Evolutionary conservation across 192 early-diverging fungal species (phyloP).

Genomic region (Podila epicladia): DNA sequence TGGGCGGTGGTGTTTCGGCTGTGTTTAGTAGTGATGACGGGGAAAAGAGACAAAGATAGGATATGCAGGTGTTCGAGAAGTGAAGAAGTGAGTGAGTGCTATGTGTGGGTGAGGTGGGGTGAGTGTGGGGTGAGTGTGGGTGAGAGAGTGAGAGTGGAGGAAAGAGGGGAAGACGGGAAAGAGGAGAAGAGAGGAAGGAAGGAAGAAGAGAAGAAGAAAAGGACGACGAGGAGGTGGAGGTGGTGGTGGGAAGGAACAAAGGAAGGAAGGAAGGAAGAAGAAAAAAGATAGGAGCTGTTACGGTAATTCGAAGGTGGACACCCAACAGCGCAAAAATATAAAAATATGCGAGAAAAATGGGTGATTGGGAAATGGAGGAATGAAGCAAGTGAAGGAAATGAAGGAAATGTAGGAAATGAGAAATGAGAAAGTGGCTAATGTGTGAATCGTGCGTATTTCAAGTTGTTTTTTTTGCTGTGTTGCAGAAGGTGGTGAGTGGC

Average conservation of each 20-base stretch:
- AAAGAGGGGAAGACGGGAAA: constrained; percentile 19
- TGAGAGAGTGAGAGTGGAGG: constrained; percentile 6
- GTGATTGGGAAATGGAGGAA: no score
- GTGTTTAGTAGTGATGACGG: neutral
- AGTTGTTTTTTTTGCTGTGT: no score
- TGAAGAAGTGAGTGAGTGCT: constrained; percentile 5
- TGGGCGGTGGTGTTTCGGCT: neutral
- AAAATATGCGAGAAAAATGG: no score
- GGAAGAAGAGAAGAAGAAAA: constrained; percentile 13
- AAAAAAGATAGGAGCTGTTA: no score
- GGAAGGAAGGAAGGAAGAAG: neutral
- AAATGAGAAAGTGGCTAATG: constrained; percentile 13
- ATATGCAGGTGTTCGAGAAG: neutral
- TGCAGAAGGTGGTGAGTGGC: constrained; percentile 2
- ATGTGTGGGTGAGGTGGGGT: neutral
- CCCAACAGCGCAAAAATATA: no score
- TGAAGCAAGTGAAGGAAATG: neutral
- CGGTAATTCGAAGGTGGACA: no score
- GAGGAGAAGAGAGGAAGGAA: constrained; percentile 15
- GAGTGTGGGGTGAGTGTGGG: neutral
- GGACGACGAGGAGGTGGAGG: constrained; percentile 25
- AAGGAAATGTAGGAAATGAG: constrained; percentile 1
- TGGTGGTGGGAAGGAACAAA: constrained; percentile 17
- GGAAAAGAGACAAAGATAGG: neutral
- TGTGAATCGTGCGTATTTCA: no score